These are phyloP conservation scores for Cladosporium oxysporum DNA, from an alignment of 2,329 filamentous ascomycete species.

Conservation along the genomic window DNA sequence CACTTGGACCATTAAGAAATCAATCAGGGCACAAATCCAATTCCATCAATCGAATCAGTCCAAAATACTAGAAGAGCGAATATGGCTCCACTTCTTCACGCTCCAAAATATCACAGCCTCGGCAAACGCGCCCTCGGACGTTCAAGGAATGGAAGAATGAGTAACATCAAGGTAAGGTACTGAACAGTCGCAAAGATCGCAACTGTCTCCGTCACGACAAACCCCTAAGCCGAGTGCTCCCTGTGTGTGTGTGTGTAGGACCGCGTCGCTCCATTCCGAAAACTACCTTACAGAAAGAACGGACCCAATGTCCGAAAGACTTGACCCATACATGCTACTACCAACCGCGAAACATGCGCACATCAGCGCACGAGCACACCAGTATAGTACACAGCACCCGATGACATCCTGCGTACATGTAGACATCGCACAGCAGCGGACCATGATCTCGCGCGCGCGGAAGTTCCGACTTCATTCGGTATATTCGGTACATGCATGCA, in stretches of 20 bases:
- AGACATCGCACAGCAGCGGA: neutral
- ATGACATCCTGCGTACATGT: neutral
- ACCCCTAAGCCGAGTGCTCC: neutral
- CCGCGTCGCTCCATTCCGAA: neutral
- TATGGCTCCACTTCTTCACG: neutral
- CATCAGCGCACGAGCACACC: neutral
- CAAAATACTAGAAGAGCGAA: neutral
- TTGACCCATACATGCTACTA: neutral
- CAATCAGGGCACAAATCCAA: neutral
- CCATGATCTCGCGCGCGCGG: conserved; percentile 8
- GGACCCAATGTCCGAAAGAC: neutral
- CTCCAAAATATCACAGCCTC: neutral
- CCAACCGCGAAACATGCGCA: neutral
- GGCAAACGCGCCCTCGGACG: conserved; percentile 4
- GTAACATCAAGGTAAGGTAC: neutral
- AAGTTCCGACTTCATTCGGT: neutral
- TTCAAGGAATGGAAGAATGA: neutral
- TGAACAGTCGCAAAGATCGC: neutral
- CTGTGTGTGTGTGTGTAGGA: neutral
- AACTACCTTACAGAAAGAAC: neutral
- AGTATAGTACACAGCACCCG: neutral
- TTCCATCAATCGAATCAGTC: conserved; percentile 6
- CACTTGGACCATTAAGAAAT: neutral
- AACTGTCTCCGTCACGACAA: no score
- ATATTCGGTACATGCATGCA: neutral